Base-by-base conservation (phyloP, 192 early-diverging fungal species). In the Kickxella alabastrina region DNA sequence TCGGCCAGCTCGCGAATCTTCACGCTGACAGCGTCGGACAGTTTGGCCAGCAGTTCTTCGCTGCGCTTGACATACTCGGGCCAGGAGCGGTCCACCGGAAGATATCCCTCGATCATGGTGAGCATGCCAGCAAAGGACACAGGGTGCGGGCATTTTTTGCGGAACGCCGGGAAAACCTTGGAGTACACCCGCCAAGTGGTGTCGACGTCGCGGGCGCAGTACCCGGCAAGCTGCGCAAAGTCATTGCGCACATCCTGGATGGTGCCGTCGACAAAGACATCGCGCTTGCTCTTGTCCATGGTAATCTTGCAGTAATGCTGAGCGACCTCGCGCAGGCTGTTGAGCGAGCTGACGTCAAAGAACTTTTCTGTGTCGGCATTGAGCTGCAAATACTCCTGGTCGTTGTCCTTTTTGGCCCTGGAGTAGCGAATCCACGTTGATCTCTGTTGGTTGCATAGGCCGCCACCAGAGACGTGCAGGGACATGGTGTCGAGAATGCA, bases 401-500 rank as follows among this genome's bases (percentile, higher is more conserved):
- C 75, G 25, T 71, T 57, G 21, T 72, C 59, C 34, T 73, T 57
- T 9, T 69, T 49, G 21, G 78, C 79, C 43, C 87, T 88, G 32
- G 80, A 46, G 57, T 88, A 82, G 37, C 75, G 79, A 50, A 83
- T 75, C 92, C 92, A 98, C 17, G 73, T 57, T 9, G 82, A 77
- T 19, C 93, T 79, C 66, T 98, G 96, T 63, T 92, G 93, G 15
- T 82, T 84, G 32, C 90, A 95, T 10, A 98, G 72, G 4, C 96
- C 96, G 31, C 88, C 85, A 6, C 86, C 82, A 6, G 93, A 86
- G 23, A 86, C 87, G 50, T 98, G 96, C 39, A 98, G 73, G 55
- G 86, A 88, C 86, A 98, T 87, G 2, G 96, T 98, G 63, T 98
- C 96, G 8, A 98, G 37, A 84, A 97, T 15, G 72, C 75, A 15